Percentiles rank a stretch among this genome's conserved stretches.
These are phyloP conservation scores for Solanum arcanum DNA, from an alignment of 257 asterid genomes.

Conservation along the genomic window DNA sequence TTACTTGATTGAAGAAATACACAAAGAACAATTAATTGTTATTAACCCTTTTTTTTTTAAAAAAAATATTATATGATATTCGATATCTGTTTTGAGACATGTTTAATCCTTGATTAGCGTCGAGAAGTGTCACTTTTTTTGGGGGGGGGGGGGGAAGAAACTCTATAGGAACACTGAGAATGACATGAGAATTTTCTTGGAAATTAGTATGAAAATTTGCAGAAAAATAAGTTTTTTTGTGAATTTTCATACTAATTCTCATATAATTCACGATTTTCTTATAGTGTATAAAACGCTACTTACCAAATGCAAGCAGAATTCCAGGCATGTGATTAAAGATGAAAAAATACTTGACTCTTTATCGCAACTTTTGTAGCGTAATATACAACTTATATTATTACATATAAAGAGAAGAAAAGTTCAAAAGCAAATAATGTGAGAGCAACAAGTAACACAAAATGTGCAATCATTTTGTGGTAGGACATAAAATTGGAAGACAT, in stretches of 20 bases:
- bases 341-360: too few species aligned
- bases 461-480: neutral
- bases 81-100: neutral
- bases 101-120: neutral
- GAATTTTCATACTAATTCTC: too few species aligned
- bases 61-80: neutral
- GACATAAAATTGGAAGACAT: neutral
- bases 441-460: neutral
- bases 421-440: neutral
- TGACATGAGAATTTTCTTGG: too few species aligned
- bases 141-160: too few species aligned
- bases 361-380: too few species aligned
- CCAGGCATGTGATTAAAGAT: neutral
- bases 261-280: too few species aligned
- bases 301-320: too few species aligned
- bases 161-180: too few species aligned
- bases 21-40: neutral
- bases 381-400: neutral
- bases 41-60: neutral
- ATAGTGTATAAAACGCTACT: too few species aligned
- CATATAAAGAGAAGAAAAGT: neutral
- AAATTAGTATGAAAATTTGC: too few species aligned
- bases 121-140: neutral
- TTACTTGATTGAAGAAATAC: neutral
- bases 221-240: too few species aligned